Evolutionary conservation across 495 filamentous ascomycete species (phyloP), one percentile per base, ranked within the genome.

Genomic region (Neurospora sp.): DNA sequence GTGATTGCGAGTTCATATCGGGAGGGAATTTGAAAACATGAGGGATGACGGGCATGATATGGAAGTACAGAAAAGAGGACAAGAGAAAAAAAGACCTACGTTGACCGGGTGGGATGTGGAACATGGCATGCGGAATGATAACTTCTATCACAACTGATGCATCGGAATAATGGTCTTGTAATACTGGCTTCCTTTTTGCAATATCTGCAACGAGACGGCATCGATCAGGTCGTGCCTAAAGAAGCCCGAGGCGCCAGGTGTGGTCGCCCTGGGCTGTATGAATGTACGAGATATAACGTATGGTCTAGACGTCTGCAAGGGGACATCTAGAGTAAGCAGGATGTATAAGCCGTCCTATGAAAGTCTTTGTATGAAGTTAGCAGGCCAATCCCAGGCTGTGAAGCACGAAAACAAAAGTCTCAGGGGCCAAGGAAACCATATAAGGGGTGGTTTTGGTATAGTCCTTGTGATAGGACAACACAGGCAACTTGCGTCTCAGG

Each of bases 401-500:
- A 62, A 72, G 73, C 77, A 72, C 73, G 54, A 72, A 72, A 23
- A 41, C 42, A 39, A 66, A 23, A 62, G 23, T 27, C 12, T 59
- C 48, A 27, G 48, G 11, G 20, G 48, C 11, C 20, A 59, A 59
- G 48, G 5, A 31, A 27, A 14, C 11, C 48, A 16, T 14, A 37
- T 16, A 62, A 31, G 54, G 54, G 10, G 23, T 31, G 7, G 54
- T 16, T 7, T 62, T 27, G 54, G 54, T 62, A 62, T 31, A 62
- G 54, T 35, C 54, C 54, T 62, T 8, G 54, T 62, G 54, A 62
- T 62, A 62, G 27, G 54, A 62, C 54, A 62, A 35, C 27, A 6
- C 9, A 41, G 54, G n/a, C 27, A 62, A 16, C 27, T 11, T 1
- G 77, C 74, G 77, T 78, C 77, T 82, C 81, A 82, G 81, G 77